phyloP scores from a whole-genome alignment of 345 rosid genomes.

The Citrus mangshanensis region DNA sequence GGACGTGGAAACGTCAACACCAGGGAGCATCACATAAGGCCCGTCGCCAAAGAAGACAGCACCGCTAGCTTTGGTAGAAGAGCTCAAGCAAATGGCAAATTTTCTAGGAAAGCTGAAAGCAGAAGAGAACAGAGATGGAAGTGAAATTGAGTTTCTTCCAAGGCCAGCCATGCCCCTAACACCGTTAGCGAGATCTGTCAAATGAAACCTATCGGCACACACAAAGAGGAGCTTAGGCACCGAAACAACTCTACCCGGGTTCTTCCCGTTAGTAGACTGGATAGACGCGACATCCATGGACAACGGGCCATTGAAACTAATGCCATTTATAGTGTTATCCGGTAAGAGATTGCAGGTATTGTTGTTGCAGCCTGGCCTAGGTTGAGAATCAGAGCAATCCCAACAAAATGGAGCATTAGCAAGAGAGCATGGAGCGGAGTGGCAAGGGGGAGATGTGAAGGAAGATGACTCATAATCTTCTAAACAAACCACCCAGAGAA shows the following conservation, averaged over 20 bases:
- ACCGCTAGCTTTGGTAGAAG: not conserved
- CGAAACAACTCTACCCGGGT: not conserved
- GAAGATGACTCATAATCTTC: not conserved
- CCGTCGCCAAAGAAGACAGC: constrained; percentile 4
- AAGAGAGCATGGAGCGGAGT: not conserved
- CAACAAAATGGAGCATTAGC: not conserved
- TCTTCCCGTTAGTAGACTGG: not conserved
- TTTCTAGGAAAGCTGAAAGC: not conserved
- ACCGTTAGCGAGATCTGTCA: not conserved
- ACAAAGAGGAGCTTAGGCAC: not conserved
- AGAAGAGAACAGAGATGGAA: not conserved
- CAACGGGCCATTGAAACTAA: not conserved
- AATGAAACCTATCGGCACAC: not conserved
- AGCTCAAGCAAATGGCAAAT: constrained; percentile 1
- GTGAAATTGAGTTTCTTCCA: not conserved
- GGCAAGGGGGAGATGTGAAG: not conserved
- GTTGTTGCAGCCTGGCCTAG: not conserved
- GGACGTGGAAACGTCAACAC: not conserved
- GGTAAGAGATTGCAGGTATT: not conserved
- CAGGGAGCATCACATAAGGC: not conserved
- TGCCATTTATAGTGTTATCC: not conserved
- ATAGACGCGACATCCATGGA: not conserved
- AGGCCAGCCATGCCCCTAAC: not conserved
- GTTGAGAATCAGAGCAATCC: not conserved
- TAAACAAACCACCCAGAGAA: not conserved